Evolutionary conservation across 1,284 basidiomycete species (phyloP), one percentile per base, ranked within the genome.

Genomic region (Cryptococcus sp.): DNA sequence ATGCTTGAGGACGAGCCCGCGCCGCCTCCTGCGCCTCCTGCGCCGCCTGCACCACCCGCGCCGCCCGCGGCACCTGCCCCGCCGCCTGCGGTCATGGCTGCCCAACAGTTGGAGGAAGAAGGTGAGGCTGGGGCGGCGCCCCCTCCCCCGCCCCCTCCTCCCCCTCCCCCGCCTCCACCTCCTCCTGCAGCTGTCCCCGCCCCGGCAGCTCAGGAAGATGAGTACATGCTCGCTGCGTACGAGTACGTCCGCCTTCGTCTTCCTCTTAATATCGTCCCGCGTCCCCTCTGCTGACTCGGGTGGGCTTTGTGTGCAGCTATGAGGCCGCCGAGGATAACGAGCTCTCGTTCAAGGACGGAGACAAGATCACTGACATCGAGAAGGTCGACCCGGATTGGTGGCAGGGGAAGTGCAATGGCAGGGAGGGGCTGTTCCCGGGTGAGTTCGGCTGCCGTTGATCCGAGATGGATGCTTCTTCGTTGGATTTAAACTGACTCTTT

Each of bases 281-380:
- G 28, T 33, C 28, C 9, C 28, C 28, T 33, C 9, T 33, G 33
- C 21, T 23, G n/a, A 35, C 48, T 18, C 18, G 11, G 23, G 21
- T 47, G 5, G 23, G 36, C 44, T 45, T 15, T 43, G 9, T 53
- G n/a, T 8, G 3, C 60, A 90, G 87, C 63, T 93, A 94, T 67
- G 87, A 89, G 13, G 88, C 89, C 0, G 84, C 83, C 0, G 91
- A 95, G 71, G 90, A 91, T 64, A 94, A 94, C 69, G 92, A 96
- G 71, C 77, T 95, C 21, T 82, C 86, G 0, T 92, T 96, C 81
- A 79, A 76, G 28, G 90, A 91, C 72, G 90, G 89, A 20, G 90
- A 92, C 38, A 76, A 78, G 50, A 88, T 95, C 70, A 81, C 79
- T 11, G 80, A 87, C 52, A 70, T 76, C 43, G 71, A 73, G 23